Conservation (phyloP, 305 asterid genomes). For the Solanum aculeatissimum region DNA sequence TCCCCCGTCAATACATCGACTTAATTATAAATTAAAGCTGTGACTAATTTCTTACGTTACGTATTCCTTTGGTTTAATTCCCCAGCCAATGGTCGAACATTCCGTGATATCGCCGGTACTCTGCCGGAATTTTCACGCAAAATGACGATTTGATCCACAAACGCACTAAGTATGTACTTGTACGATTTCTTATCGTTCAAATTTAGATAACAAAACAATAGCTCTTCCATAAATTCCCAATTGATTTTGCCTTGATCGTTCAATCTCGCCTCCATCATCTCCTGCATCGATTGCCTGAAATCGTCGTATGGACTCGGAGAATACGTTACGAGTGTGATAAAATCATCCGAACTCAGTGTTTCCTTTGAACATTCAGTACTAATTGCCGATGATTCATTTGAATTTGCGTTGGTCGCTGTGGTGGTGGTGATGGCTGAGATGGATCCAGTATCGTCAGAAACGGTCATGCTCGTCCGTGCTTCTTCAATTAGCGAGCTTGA, state of each 20-base stretch:
- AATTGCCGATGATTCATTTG: not conserved
- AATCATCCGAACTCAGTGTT: constrained; percentile 6
- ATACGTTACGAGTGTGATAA: constrained; percentile 11
- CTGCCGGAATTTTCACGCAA: constrained; percentile 27
- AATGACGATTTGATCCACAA: constrained; percentile 46
- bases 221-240: constrained; percentile 79
- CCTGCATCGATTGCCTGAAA: constrained; percentile 27
- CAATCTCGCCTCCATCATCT: constrained; percentile 21
- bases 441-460: constrained; percentile 2
- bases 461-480: constrained; percentile 11
- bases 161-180: constrained; percentile 53
- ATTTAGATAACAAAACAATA: constrained; percentile 62
- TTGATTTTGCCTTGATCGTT: constrained; percentile 45
- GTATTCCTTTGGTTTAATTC: not conserved
- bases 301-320: constrained; percentile 14
- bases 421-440: not conserved
- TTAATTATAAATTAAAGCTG: not conserved
- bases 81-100: not conserved
- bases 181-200: constrained; percentile 51
- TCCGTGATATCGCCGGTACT: constrained; percentile 15
- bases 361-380: not conserved
- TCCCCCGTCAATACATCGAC: not conserved
- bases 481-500: constrained; percentile 46
- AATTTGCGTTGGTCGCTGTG: not conserved
- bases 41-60: not conserved